phyloP scores from a whole-genome alignment of 2,329 filamentous ascomycete genomes.

The Mollisiaceae sp. region DNA sequence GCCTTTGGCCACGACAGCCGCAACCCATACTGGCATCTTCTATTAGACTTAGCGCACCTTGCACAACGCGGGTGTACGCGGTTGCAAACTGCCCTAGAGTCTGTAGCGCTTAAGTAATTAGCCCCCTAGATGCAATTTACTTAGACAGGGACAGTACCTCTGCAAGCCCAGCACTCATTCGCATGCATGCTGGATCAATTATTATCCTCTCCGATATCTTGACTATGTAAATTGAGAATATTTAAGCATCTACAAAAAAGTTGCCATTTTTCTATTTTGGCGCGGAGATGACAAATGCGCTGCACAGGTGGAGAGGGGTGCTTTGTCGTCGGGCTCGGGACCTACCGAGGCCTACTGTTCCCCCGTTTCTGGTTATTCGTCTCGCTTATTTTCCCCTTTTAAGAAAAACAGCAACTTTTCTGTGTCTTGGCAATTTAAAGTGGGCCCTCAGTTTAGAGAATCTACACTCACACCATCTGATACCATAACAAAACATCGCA shows the following conservation, averaged over 20 bases:
- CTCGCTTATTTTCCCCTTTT: constrained; percentile 23
- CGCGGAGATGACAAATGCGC: constrained; percentile 25
- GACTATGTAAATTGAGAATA: constrained; percentile 21
- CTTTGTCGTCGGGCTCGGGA: neutral
- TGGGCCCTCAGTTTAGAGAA: constrained; percentile 21
- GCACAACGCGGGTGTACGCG: constrained; percentile 30
- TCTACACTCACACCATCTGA: constrained; percentile 17
- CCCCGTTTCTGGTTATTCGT: constrained; percentile 16
- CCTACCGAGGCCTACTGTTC: neutral
- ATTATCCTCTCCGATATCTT: constrained; percentile 17
- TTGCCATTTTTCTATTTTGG: constrained; percentile 24
- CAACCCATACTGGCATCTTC: constrained; percentile 33
- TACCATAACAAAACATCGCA: constrained; percentile 16
- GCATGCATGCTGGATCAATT: constrained; percentile 28
- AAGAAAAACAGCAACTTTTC: constrained; percentile 29
- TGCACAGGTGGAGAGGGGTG: constrained; percentile 14
- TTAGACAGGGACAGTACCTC: constrained; percentile 30
- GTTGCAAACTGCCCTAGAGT: constrained; percentile 31
- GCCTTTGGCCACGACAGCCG: constrained; percentile 35
- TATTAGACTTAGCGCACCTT: constrained; percentile 31
- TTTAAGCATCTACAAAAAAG: constrained; percentile 24
- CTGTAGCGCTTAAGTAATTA: constrained; percentile 28
- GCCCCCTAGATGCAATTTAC: constrained; percentile 15
- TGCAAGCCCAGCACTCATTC: constrained; percentile 35
- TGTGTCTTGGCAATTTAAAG: constrained; percentile 29